Evolutionary conservation across 2,329 filamentous ascomycete genomes (phyloP).

Genomic region (Fusarium xyrophilum): DNA sequence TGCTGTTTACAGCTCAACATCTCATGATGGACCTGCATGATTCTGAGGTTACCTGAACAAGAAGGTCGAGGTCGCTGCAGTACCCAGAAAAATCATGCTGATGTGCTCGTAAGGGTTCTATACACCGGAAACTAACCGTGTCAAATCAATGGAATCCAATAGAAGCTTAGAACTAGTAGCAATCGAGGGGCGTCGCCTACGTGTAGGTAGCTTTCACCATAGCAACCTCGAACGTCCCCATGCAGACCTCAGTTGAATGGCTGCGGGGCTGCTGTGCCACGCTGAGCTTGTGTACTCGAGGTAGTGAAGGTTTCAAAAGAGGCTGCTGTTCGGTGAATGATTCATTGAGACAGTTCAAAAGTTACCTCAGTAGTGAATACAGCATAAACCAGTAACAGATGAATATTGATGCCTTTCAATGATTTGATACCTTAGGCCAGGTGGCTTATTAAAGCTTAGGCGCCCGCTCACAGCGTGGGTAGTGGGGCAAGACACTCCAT

Average conservation of each 20-base stretch:
- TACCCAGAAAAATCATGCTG: neutral
- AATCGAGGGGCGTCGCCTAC: slow-evolving; percentile 5
- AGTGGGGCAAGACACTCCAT: slow-evolving; percentile 18
- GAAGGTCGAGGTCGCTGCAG: neutral
- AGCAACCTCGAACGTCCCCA: neutral
- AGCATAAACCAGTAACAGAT: neutral
- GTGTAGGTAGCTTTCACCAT: slow-evolving; percentile 1
- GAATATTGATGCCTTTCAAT: neutral
- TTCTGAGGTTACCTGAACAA: neutral
- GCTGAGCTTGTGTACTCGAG: neutral
- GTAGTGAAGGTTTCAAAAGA: neutral
- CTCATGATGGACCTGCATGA: slow-evolving; percentile 10
- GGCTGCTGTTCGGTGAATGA: neutral
- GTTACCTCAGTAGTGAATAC: neutral
- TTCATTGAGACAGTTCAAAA: neutral
- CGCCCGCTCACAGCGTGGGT: neutral
- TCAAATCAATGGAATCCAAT: slow-evolving; percentile 17
- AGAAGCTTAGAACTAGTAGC: slow-evolving; percentile 12
- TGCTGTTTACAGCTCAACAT: too few relatives aligned
- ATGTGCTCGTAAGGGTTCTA: neutral
- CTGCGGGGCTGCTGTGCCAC: slow-evolving; percentile 18
- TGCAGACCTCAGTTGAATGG: neutral
- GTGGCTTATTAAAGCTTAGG: slow-evolving; percentile 31
- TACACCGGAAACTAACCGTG: neutral
- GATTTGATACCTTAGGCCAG: neutral